These are phyloP conservation scores for Nematodospora anomalae DNA, from an alignment of 1,139 yeast species.

Conservation along the genomic window DNA sequence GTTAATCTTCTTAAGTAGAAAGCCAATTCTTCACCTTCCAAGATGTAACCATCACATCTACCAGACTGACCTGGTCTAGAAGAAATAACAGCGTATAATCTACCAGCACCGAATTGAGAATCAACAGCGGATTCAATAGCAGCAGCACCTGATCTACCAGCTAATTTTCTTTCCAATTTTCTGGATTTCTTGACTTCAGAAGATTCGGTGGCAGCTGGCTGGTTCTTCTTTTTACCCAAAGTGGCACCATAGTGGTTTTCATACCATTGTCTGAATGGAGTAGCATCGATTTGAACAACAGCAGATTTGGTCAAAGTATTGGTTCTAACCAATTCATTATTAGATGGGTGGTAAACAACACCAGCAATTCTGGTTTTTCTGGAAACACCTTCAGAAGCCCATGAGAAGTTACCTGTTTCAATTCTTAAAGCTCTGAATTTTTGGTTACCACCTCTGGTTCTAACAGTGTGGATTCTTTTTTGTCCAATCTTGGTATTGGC, in stretches of 20 bases:
- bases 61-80: constrained; percentile 99
- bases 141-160: constrained; percentile 83
- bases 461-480: constrained; percentile 98
- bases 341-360: constrained; percentile 99
- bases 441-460: constrained; percentile 99
- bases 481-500: constrained; percentile 99
- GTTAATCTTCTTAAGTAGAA: constrained; percentile 99
- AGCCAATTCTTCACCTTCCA: constrained; percentile 99
- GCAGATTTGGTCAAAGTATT: constrained; percentile 99
- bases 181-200: constrained; percentile 68
- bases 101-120: constrained; percentile 97
- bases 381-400: constrained; percentile 99
- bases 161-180: constrained; percentile 87
- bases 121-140: constrained; percentile 89
- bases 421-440: constrained; percentile 99
- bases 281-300: constrained; percentile 98
- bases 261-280: constrained; percentile 99
- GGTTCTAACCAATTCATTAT: constrained; percentile 99
- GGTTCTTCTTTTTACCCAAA: constrained; percentile 79
- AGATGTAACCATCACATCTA: constrained; percentile 99
- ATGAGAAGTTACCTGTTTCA: constrained; percentile 99
- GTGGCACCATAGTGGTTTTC: constrained; percentile 97
- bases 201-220: constrained; percentile 39
- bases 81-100: constrained; percentile 97
- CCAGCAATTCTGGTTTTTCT: constrained; percentile 98